Evolutionary conservation across 2,329 filamentous ascomycete genomes (phyloP), one percentile per base, ranked within the genome.

Genomic region (Penicillium freii): DNA sequence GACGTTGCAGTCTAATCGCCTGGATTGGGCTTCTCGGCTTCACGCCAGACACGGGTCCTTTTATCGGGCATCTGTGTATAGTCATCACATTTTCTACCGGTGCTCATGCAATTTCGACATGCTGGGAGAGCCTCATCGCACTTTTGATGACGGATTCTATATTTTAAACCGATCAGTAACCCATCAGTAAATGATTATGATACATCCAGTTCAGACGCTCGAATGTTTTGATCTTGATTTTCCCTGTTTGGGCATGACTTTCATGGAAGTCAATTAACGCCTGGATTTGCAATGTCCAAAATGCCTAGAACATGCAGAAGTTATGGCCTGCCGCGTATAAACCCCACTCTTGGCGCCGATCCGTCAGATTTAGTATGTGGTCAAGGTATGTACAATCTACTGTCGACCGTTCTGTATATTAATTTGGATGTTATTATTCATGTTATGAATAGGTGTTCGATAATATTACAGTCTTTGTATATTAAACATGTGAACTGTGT

Each of bases 291-390:
- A 51, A 10, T 11, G 17, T 39, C 23, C 17, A 39, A 23, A 23
- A 40, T 10, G 17, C 29, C 17, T 27, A 23, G 17, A 27, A 7
- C 17, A 29, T 13, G n/a, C 13, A 33, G 40, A 45, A 40, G 31
- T 45, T 29, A 45, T 13, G 33, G 39, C 13, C 38, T 55, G 29
- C 17, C 34, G 34, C 54, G 54, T 52, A 31, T 27, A 34, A 45
- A 33, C 54, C 33, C 54, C 47, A 52, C 48, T 46, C 40, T 52
- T 56, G 40, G 53, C 47, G 40, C 40, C 31, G 47, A 45, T 45
- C 40, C n/a, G 27, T 25, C 15, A 19, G 43, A 36, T 50, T 5
- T 38, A 25, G 39, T 23, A 29, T 11, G 43, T 48, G 27, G 11
- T 17, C 51, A 31, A 45, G 8, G 9, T 4, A 23, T 39, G 13